phyloP scores from a whole-genome alignment of 2,329 filamentous ascomycete species.

The Cadophora malorum region DNA sequence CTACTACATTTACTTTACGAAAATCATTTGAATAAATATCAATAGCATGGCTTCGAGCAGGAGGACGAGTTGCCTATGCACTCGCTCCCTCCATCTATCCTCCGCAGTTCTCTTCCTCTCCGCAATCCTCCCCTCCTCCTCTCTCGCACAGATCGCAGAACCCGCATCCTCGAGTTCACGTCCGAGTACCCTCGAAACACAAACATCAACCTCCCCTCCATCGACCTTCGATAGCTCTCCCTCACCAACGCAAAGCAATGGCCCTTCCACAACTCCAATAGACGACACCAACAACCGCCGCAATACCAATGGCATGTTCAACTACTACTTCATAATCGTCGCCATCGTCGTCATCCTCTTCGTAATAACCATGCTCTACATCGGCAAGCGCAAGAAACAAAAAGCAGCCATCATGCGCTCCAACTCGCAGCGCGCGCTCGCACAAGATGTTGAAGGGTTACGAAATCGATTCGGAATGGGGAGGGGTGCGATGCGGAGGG shows the following conservation, averaged over 20 bases:
- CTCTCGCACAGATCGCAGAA: slow-evolving; percentile 36
- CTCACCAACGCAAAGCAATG: slow-evolving; percentile 12
- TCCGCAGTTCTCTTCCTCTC: slow-evolving; percentile 38
- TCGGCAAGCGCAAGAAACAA: slow-evolving; percentile 48
- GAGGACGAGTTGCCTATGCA: slow-evolving; percentile 33
- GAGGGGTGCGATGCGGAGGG: slow-evolving; percentile 24
- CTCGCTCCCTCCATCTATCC: slow-evolving; percentile 31
- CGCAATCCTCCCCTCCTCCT: slow-evolving; percentile 35
- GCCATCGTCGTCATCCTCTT: slow-evolving; percentile 53
- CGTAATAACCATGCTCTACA: slow-evolving; percentile 51
- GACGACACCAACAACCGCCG: slow-evolving; percentile 31
- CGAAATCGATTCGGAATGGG: slow-evolving; percentile 31
- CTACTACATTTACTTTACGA: background rate
- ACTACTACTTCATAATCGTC: slow-evolving; percentile 60
- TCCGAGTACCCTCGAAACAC: slow-evolving; percentile 27
- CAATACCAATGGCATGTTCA: slow-evolving; percentile 58
- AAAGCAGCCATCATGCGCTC: slow-evolving; percentile 32
- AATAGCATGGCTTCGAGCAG: slow-evolving; percentile 28
- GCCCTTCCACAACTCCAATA: slow-evolving; percentile 18
- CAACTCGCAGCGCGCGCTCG: slow-evolving; percentile 43
- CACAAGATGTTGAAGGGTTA: slow-evolving; percentile 40
- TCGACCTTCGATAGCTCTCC: slow-evolving; percentile 12
- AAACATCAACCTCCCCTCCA: slow-evolving; percentile 20
- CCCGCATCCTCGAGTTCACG: slow-evolving; percentile 3
- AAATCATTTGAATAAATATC: background rate